These are phyloP conservation scores for Grosmannia huntii DNA, from an alignment of 2,329 filamentous ascomycete genomes.

Conservation along the genomic window DNA sequence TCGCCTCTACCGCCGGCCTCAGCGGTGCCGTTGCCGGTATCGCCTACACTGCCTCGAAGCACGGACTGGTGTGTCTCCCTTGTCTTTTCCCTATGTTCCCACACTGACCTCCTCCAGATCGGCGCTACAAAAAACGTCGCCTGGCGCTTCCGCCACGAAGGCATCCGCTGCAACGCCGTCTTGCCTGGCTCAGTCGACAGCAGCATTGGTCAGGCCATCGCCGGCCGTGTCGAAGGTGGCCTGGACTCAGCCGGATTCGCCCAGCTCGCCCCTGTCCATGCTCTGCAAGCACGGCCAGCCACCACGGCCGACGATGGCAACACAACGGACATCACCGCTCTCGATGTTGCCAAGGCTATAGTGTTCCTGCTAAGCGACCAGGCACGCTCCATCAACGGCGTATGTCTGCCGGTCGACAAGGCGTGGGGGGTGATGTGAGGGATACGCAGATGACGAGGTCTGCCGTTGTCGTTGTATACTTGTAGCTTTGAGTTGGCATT, in stretches of 20 bases:
- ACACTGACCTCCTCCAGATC: slow-evolving; percentile 14
- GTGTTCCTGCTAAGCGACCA: slow-evolving; percentile 24
- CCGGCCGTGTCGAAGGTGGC: slow-evolving; percentile 3
- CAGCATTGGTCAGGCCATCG: slow-evolving; percentile 17
- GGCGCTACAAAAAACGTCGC: slow-evolving; percentile 34
- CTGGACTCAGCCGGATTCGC: slow-evolving; percentile 17
- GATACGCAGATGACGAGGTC: not conserved
- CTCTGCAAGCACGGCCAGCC: slow-evolving; percentile 16
- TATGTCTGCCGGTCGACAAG: slow-evolving; percentile 22
- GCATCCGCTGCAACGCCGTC: slow-evolving; percentile 32
- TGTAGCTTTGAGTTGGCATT: no score
- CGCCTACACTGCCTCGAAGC: slow-evolving; percentile 22
- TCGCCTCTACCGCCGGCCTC: slow-evolving; percentile 29
- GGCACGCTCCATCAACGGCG: slow-evolving; percentile 22
- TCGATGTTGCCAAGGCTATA: slow-evolving; percentile 24
- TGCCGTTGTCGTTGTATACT: no score
- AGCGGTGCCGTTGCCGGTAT: slow-evolving; percentile 23
- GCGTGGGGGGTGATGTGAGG: slow-evolving; percentile 21
- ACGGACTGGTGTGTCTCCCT: slow-evolving; percentile 21
- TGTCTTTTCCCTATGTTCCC: not conserved
- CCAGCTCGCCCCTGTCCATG: slow-evolving; percentile 17
- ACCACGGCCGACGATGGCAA: not conserved
- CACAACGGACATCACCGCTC: slow-evolving; percentile 14
- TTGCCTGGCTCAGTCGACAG: slow-evolving; percentile 23
- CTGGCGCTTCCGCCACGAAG: slow-evolving; percentile 29